Percentiles rank a stretch among this genome's conserved stretches.
These are phyloP conservation scores for Aspergillus neoniger DNA, from an alignment of 2,329 filamentous ascomycete genomes.

Conservation along the genomic window DNA sequence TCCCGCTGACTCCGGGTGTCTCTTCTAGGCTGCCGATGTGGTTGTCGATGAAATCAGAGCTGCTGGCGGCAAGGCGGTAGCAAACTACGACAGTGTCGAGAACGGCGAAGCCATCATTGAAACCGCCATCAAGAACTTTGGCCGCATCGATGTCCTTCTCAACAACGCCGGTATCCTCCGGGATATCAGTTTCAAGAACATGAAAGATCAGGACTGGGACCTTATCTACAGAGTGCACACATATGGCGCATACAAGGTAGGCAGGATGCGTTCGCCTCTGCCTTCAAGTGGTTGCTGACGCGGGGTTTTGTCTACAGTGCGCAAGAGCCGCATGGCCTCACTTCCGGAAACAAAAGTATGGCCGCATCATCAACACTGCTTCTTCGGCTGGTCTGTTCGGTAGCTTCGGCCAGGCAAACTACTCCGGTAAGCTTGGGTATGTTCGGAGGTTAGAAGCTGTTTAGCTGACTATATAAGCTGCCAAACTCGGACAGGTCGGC, in stretches of 20 bases:
- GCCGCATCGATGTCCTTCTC: slow-evolving; percentile 87
- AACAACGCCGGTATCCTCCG: slow-evolving; percentile 97
- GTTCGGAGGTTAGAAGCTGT: not conserved
- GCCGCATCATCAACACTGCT: slow-evolving; percentile 92
- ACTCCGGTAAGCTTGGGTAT: slow-evolving; percentile 63
- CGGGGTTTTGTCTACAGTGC: slow-evolving; percentile 53
- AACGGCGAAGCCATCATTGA: slow-evolving; percentile 92
- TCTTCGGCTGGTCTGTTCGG: slow-evolving; percentile 96
- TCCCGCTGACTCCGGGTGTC: slow-evolving; percentile 14
- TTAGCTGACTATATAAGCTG: slow-evolving; percentile 57
- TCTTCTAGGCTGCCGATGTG: slow-evolving; percentile 60
- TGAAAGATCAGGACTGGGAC: slow-evolving; percentile 97
- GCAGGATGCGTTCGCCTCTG: not conserved
- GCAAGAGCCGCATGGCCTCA: slow-evolving; percentile 92
- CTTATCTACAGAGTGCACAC: slow-evolving; percentile 91
- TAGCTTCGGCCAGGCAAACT: slow-evolving; percentile 94
- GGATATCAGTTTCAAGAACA: slow-evolving; percentile 97
- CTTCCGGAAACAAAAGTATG: slow-evolving; percentile 98
- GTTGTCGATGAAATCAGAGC: slow-evolving; percentile 61
- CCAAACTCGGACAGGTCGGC: slow-evolving; percentile 91
- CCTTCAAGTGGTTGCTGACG: slow-evolving; percentile 19
- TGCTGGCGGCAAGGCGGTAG: slow-evolving; percentile 90
- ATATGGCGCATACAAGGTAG: slow-evolving; percentile 82
- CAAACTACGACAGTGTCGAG: slow-evolving; percentile 87
- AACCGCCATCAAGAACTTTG: slow-evolving; percentile 52